Evolutionary conservation across 768 basidiomycete species (phyloP), one percentile per base, ranked within the genome.

Genomic region (Plicaturopsis crispa): DNA sequence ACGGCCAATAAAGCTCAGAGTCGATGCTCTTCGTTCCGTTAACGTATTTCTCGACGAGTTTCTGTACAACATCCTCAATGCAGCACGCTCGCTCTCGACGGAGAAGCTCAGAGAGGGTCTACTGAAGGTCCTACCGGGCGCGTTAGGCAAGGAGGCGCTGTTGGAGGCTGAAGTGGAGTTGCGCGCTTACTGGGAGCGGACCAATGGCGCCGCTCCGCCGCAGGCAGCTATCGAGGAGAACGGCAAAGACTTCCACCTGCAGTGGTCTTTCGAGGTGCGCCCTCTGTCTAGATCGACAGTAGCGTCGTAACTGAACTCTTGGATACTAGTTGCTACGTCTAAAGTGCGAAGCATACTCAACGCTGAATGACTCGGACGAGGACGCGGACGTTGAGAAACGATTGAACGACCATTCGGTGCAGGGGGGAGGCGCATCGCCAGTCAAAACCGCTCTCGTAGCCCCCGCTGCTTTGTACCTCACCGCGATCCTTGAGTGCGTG

Each of bases 161-260:
- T 66, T 92, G 35, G 93, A 97, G 61, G 93, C 93, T 0, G 93
- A 97, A 54, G 70, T 97, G 31, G 93, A 96, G 57, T 59, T 96
- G 33, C 73, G 88, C 52, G 88, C 88, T 6, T 92, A 92, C 65
- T 84, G 82, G 75, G 88, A 89, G 48, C 72, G 80, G 40, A 86
- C 78, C 8, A 53, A 61, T 31, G 62, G 69, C 33, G 52, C 60
- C 17, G 51, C 56, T 22, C 35, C 54, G 19, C 54, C 56, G 17
- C 40, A 38, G 16, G 60, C 55, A 1, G 47, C 55, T 19, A 49
- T 63, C 26, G 76, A 76, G 36, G 73, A 77, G 45, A 72, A 75
- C 41, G 56, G 67, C 24, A 57, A 72, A 44, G 70, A 70, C 20
- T 88, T 90, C 52, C 69, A 80, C 51, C 56, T 89, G 37, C 75